phyloP scores from a whole-genome alignment of 192 early-diverging fungal genomes.

The Geosiphon pyriformis region DNA sequence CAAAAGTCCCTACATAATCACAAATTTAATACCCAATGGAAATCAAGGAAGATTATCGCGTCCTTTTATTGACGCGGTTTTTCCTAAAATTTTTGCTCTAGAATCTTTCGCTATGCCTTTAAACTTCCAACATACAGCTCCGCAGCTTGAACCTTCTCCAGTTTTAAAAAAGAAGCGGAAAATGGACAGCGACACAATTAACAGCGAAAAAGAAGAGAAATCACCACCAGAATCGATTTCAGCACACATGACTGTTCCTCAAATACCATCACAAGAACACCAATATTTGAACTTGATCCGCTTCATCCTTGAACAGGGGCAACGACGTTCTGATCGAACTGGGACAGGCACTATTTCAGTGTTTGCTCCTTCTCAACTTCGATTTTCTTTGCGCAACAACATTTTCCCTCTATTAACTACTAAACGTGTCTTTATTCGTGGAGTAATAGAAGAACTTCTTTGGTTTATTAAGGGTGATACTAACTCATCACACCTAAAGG shows the following conservation, averaged over 20 bases:
- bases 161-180: neutral
- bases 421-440: constrained; percentile 88
- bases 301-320: constrained; percentile 65
- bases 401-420: constrained; percentile 88
- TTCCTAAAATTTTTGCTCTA: too few species aligned
- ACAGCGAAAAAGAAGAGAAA: neutral
- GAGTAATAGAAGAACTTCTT: constrained; percentile 88
- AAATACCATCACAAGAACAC: constrained; percentile 50
- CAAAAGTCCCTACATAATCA: too few species aligned
- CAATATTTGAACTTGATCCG: constrained; percentile 84
- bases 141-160: neutral
- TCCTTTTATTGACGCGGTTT: too few species aligned
- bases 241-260: neutral
- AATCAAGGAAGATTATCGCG: too few species aligned
- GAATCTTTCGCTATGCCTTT: neutral
- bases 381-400: constrained; percentile 73
- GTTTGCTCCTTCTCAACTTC: constrained; percentile 83
- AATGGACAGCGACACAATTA: neutral
- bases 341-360: constrained; percentile 78
- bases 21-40: too few species aligned
- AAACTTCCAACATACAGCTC: neutral
- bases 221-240: neutral
- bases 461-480: constrained; percentile 95
- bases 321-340: constrained; percentile 79
- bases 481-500: constrained; percentile 67